A percentile compares a stretch with the other conserved stretches of the same genome.
phyloP scores from a whole-genome alignment of 805 yeast genomes.

The Myxozyma geophila region DNA sequence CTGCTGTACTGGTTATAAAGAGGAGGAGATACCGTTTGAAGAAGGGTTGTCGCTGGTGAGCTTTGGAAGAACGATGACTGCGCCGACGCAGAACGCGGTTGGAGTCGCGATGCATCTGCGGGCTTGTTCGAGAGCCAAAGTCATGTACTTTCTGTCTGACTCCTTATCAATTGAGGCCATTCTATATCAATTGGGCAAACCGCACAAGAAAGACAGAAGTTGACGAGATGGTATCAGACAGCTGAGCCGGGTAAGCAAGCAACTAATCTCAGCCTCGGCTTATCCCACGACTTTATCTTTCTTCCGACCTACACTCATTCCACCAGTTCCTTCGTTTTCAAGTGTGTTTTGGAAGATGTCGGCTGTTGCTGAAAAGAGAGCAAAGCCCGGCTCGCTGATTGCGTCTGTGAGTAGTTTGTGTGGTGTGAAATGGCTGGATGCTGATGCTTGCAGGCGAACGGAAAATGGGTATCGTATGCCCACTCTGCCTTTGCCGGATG shows the following conservation, averaged over 20 bases:
- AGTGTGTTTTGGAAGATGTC: conserved; percentile 15
- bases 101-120: conserved; percentile 76
- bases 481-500: conserved; percentile 36
- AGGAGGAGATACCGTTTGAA: conserved; percentile 11
- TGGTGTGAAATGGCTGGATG: background rate
- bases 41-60: conserved; percentile 14
- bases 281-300: background rate
- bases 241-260: background rate
- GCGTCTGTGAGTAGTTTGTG: conserved; percentile 24
- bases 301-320: background rate
- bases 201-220: background rate
- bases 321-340: background rate
- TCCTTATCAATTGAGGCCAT: background rate
- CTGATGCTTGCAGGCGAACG: conserved; percentile 25
- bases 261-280: background rate
- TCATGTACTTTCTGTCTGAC: conserved; percentile 56
- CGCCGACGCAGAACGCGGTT: conserved; percentile 95
- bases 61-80: conserved; percentile 55
- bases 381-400: conserved; percentile 32
- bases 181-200: background rate
- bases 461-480: conserved; percentile 36
- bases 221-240: background rate
- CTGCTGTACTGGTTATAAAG: background rate
- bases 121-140: conserved; percentile 76
- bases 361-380: conserved; percentile 27